A percentile compares a stretch with the other conserved stretches of the same genome.
Evolutionary conservation across 2,329 filamentous ascomycete species (phyloP).

Genomic region (Ophiostoma piceae): DNA sequence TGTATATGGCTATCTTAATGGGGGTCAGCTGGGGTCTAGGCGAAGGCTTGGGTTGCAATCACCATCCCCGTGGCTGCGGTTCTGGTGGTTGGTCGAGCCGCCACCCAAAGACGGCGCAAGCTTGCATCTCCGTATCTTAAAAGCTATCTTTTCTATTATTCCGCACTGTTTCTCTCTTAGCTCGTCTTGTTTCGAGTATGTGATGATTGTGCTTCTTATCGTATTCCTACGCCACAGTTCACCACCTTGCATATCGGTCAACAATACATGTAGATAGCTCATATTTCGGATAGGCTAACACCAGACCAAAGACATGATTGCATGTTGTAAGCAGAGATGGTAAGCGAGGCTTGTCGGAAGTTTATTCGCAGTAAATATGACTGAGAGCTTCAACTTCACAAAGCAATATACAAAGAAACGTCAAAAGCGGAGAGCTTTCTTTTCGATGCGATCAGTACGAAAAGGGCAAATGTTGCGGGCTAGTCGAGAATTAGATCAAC

Average conservation of each 20-base stretch:
- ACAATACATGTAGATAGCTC: neutral
- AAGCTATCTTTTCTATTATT: neutral
- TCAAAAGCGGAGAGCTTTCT: neutral
- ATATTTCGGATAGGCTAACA: neutral
- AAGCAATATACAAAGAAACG: no score
- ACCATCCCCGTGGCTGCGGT: constrained; percentile 4
- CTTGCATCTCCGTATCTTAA: constrained; percentile 2
- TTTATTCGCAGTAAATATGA: no score
- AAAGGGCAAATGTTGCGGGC: neutral
- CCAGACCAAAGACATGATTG: neutral
- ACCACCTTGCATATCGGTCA: constrained; percentile 3
- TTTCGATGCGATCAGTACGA: neutral
- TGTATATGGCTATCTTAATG: neutral
- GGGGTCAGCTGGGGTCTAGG: constrained; percentile 9
- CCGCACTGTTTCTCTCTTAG: neutral
- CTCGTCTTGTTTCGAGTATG: neutral
- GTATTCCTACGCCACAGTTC: neutral
- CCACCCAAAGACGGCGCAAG: neutral
- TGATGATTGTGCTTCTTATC: neutral
- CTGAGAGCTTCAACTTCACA: no score
- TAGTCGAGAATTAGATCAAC: neutral
- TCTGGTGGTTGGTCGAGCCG: neutral
- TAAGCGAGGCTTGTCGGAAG: no score
- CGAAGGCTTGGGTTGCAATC: constrained; percentile 1
- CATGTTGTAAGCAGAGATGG: neutral